Percentiles rank a stretch among this genome's conserved stretches.
Conservation (phyloP, 345 rosid species). For the Noccaea bulbosa region DNA sequence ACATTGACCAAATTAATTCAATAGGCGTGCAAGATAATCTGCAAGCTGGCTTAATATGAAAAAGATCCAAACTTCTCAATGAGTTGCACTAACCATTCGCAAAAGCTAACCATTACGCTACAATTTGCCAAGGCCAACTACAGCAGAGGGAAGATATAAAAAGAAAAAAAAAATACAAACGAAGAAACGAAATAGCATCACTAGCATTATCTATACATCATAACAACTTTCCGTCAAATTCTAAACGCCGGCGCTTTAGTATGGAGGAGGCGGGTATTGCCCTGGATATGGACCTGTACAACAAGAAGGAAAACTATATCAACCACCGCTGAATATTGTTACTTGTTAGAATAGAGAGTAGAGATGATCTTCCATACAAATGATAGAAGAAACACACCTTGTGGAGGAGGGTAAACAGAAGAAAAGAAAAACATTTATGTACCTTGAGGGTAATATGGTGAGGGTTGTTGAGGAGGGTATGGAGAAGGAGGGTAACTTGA, state of each 20-base stretch:
- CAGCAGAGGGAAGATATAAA: neutral
- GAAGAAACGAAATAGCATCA: constrained; percentile 25
- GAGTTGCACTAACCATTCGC: neutral
- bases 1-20: constrained; percentile 27
- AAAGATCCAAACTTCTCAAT: constrained; percentile 21
- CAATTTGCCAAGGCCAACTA: constrained; percentile 12
- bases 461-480: constrained; percentile 49
- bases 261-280: constrained; percentile 60
- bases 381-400: neutral
- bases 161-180: constrained; percentile 11
- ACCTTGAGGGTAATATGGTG: constrained; percentile 66
- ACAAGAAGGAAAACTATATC: neutral
- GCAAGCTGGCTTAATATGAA: constrained; percentile 5
- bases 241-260: constrained; percentile 44
- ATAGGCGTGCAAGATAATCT: neutral
- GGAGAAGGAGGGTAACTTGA: constrained; percentile 53
- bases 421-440: neutral
- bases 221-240: neutral
- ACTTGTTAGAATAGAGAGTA: too few relatives aligned
- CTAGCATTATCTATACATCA: constrained; percentile 30
- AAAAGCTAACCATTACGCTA: constrained; percentile 27
- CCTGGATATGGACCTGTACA: constrained; percentile 65
- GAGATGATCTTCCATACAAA: too few relatives aligned
- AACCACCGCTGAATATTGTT: constrained; percentile 7
- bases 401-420: too few relatives aligned